Conservation (phyloP, 768 basidiomycete species). For the Heimioporus sp. region DNA sequence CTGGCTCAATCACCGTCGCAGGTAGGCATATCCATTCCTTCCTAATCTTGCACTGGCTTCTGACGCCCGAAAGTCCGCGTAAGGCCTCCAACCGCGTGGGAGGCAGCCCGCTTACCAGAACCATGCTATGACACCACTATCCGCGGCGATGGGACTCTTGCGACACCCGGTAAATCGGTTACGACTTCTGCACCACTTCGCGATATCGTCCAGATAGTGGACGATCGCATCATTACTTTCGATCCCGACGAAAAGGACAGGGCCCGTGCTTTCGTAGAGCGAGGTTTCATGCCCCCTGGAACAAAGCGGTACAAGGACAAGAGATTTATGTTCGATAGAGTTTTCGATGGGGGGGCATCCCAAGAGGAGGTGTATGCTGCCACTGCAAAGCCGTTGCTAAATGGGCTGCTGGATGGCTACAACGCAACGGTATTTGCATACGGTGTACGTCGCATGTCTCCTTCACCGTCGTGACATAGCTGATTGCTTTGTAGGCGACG, state of each 20-base stretch:
- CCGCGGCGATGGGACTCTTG: slow-evolving; percentile 84
- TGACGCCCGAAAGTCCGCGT: slow-evolving; percentile 68
- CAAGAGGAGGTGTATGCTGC: slow-evolving; percentile 88
- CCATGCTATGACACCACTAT: slow-evolving; percentile 66
- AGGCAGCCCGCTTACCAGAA: slow-evolving; percentile 82
- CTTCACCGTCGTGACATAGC: slow-evolving; percentile 2
- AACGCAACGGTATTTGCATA: slow-evolving; percentile 99
- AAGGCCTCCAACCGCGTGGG: slow-evolving; percentile 82
- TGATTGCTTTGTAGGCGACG: slow-evolving; percentile 69
- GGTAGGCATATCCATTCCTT: slow-evolving; percentile 40
- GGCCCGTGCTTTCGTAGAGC: slow-evolving; percentile 75
- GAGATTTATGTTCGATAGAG: slow-evolving; percentile 95
- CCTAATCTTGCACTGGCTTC: neutral
- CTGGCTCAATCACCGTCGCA: slow-evolving; percentile 86
- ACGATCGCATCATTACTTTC: slow-evolving; percentile 93
- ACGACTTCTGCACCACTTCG: slow-evolving; percentile 58
- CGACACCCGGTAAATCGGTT: slow-evolving; percentile 56
- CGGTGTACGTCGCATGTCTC: slow-evolving; percentile 61
- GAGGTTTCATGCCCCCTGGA: slow-evolving; percentile 81
- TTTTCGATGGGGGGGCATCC: slow-evolving; percentile 76
- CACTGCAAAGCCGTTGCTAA: slow-evolving; percentile 82
- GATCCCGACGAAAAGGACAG: slow-evolving; percentile 92
- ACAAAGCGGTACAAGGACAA: slow-evolving; percentile 96
- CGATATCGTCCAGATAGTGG: slow-evolving; percentile 84
- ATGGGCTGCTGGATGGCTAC: slow-evolving; percentile 87